Evolutionary conservation across 2,329 filamentous ascomycete genomes (phyloP).

Genomic region (Ceratocystis smalleyi): DNA sequence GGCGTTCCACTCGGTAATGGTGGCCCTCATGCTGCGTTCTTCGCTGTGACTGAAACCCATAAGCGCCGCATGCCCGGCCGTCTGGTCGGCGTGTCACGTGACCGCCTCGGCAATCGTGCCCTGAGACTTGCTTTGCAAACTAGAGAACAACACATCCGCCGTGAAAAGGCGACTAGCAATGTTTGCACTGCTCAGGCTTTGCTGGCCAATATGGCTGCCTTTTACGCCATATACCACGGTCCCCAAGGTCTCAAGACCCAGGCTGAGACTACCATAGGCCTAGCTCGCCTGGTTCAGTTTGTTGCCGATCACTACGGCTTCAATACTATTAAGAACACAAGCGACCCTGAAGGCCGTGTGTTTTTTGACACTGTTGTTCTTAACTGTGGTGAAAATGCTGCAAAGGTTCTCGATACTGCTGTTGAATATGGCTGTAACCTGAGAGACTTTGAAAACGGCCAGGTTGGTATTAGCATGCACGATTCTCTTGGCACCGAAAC

Average conservation of each 20-base stretch:
- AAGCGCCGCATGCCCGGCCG: conserved; percentile 91
- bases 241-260: conserved; percentile 70
- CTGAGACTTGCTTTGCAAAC: conserved; percentile 80
- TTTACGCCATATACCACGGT: conserved; percentile 90
- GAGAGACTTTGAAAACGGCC: conserved; percentile 22
- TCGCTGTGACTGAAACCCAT: conserved; percentile 76
- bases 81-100: conserved; percentile 80
- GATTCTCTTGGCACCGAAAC: conserved; percentile 25
- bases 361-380: conserved; percentile 73
- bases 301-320: conserved; percentile 48
- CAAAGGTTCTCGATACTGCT: conserved; percentile 20
- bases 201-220: conserved; percentile 86
- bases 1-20: conserved; percentile 86
- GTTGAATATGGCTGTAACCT: conserved; percentile 19
- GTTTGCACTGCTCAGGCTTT: conserved; percentile 92
- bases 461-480: conserved; percentile 24
- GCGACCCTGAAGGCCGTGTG: conserved; percentile 39
- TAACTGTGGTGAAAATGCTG: conserved; percentile 33
- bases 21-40: conserved; percentile 93
- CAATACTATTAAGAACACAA: conserved; percentile 43
- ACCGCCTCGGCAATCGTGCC: conserved; percentile 66
- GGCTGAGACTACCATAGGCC: conserved; percentile 59
- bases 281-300: conserved; percentile 53
- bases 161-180: conserved; percentile 95
- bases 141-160: conserved; percentile 85